Base-by-base conservation (phyloP, 306 rosid species). In the Cucumis hystrix region DNA sequence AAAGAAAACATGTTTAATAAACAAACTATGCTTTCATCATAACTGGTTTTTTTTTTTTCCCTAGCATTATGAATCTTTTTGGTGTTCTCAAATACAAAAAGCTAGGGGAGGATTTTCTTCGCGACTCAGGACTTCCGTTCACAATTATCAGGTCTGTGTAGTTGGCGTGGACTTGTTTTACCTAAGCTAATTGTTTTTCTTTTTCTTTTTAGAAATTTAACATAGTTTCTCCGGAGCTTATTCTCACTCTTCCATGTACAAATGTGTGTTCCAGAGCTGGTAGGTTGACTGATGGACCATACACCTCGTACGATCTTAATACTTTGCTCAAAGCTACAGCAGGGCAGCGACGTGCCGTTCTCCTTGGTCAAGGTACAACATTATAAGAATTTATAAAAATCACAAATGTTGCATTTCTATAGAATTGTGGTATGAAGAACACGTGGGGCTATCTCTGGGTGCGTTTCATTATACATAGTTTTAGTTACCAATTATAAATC, bases 211-310 rank as follows among this genome's bases (percentile, higher is more conserved):
- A 45, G 58, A 21, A 35, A 8, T 45, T 6, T 23, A 20, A 43
- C 8, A 12, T 25, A 23, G 7, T 25, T 45, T 45, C 15, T 47
- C 3, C 13, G 6, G 75, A 21, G 59, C 2, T 4, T 21, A 47
- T 23, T 23, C 75, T 21, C 12, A 7, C 41, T 77, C 11, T 43
- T 30, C 25, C 12, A 20, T 39, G 35, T 45, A 68, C 28, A 47
- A 49, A 43, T 49, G n/a, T 88, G 79, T 41, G 57, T 80, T 64
- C 54, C 83, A 91, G 98, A 82, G 49, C 98, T 60, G 98, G 98
- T 80, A 90, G 97, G 82, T 88, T 94, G 89, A 94, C 98, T 5
- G 97, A 94, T 83, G 98, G 98, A 66, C 98, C 98, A 52, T 94
- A 94, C 88, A 94, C 98, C 66, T 91, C 97, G 1, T 94, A 94